Percentiles rank a stretch among this genome's conserved stretches.
Evolutionary conservation across 306 rosid species (phyloP).

Genomic region (Ceratonia siliqua): DNA sequence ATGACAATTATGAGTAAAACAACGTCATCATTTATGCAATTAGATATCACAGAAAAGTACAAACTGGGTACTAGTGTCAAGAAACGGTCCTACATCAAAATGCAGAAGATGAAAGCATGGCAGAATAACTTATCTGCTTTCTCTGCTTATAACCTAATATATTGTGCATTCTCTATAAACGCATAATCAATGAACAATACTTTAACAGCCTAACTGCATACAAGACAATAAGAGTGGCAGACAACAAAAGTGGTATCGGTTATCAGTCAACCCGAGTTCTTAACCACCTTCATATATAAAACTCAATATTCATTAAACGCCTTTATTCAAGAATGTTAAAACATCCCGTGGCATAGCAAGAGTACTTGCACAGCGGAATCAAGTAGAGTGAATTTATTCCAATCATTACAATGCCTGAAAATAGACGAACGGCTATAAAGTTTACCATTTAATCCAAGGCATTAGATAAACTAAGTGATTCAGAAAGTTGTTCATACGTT

Average conservation of each 20-base stretch:
- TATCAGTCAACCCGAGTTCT: background rate
- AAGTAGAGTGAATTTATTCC: constrained; percentile 3
- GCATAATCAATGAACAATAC: background rate
- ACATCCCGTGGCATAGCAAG: background rate
- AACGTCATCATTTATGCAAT: background rate
- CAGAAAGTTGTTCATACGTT: background rate
- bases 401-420: background rate
- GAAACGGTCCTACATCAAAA: background rate
- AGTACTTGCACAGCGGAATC: background rate
- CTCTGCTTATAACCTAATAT: background rate
- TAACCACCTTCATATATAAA: background rate
- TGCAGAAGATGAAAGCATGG: background rate
- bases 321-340: background rate
- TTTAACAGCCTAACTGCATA: background rate
- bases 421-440: background rate
- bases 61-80: background rate
- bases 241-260: background rate
- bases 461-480: background rate
- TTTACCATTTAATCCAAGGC: background rate
- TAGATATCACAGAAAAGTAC: constrained; percentile 2
- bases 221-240: background rate
- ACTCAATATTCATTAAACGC: background rate
- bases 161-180: background rate
- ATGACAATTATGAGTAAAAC: background rate
- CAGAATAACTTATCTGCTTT: background rate